Evolutionary conservation across 179 eudicot species (phyloP).

Genomic region (Dionaea muscipula): DNA sequence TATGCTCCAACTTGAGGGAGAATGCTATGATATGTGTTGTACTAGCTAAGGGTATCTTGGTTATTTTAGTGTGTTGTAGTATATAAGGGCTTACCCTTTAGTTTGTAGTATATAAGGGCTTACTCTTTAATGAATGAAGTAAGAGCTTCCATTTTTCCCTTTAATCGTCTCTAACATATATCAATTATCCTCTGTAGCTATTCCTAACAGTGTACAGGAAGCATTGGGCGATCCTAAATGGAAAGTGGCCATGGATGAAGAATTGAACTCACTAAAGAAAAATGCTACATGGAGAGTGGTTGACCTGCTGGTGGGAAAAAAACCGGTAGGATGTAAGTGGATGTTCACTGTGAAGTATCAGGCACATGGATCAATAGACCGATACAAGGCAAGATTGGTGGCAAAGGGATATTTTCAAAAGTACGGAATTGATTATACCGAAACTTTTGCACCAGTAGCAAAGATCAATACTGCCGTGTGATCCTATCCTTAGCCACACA

Average conservation of each 20-base stretch:
- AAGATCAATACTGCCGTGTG: not conserved
- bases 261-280: not conserved
- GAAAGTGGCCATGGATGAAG: constrained; percentile 1
- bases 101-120: too few relatives aligned
- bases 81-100: too few relatives aligned
- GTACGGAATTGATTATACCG: not conserved
- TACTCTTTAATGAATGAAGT: too few relatives aligned
- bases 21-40: too few relatives aligned
- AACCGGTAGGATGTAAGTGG: not conserved
- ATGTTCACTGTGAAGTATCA: not conserved
- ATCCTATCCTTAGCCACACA: not conserved
- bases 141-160: too few relatives aligned
- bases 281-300: not conserved
- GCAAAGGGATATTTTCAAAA: not conserved
- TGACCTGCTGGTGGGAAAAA: not conserved
- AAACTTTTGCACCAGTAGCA: not conserved
- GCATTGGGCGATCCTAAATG: not conserved
- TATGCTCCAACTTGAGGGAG: too few relatives aligned
- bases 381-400: not conserved
- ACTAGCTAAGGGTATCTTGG: too few relatives aligned
- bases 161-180: too few relatives aligned
- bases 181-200: constrained; percentile 1
- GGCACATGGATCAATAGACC: not conserved
- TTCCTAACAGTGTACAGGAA: constrained; percentile 4
- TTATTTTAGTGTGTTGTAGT: too few relatives aligned